Evolutionary conservation across 495 filamentous ascomycete genomes (phyloP).

Genomic region (Hypomontagnella submonticulosa): DNA sequence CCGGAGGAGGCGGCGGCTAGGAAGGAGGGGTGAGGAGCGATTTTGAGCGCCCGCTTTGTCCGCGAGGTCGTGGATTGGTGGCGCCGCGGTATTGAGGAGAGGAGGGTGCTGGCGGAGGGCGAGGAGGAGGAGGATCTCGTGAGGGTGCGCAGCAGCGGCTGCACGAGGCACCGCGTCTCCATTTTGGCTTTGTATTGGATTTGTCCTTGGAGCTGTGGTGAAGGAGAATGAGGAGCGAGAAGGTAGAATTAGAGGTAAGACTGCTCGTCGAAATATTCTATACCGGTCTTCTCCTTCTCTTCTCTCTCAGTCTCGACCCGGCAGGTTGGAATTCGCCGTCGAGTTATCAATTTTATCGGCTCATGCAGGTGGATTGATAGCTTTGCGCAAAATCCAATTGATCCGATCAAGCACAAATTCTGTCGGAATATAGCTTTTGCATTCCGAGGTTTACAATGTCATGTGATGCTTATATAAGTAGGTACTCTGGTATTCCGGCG

Average conservation of each 20-base stretch:
- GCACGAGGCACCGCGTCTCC: conserved; percentile 45
- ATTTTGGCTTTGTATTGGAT: conserved; percentile 24
- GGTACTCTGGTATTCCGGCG: too few relatives aligned
- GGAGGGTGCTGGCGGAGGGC: conserved; percentile 56
- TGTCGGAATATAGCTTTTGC: conserved; percentile 30
- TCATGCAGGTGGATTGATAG: neutral
- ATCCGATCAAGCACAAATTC: conserved; percentile 18
- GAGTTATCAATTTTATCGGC: conserved; percentile 18
- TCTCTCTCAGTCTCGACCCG: conserved; percentile 1
- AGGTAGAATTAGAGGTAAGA: neutral
- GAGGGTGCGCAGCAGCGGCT: conserved; percentile 44
- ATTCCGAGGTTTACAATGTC: conserved; percentile 13
- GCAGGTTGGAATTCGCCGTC: conserved; percentile 5
- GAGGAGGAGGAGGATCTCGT: conserved; percentile 42
- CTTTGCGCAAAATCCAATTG: too few relatives aligned
- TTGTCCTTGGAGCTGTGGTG: neutral
- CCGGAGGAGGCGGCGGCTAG: conserved; percentile 47
- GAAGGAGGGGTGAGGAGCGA: conserved; percentile 80
- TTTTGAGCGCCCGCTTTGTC: conserved; percentile 75
- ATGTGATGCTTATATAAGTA: too few relatives aligned
- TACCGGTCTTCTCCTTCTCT: conserved; percentile 12
- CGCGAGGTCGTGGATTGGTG: conserved; percentile 77
- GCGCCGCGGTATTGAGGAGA: conserved; percentile 63
- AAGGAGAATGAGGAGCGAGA: neutral
- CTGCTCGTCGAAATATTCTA: conserved; percentile 9